Base-by-base conservation (phyloP, 495 filamentous ascomycete genomes). In the Penicillium cinerascens region DNA sequence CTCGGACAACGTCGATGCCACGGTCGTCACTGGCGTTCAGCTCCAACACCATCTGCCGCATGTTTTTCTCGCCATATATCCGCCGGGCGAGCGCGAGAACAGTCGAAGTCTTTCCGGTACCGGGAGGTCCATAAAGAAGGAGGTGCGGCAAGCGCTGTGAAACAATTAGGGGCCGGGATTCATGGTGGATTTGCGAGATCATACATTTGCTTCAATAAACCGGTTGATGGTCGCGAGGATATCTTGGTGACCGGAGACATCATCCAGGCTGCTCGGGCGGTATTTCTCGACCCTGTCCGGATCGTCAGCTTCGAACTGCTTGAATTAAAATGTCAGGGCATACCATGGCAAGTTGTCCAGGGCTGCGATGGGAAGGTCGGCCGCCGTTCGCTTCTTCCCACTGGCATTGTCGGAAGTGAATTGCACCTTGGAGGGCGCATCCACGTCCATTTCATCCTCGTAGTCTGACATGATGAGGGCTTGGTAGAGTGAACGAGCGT, bases 221-320 rank as follows among this genome's bases (percentile, higher is more conserved):
- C 88, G 89, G 74, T 96, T 96, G 75, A 98, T 95, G 6, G 93
- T 98, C 1, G 90, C 84, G 42, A 98, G 80, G 61, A 98, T 97
- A 70, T 97, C 93, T 66, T 97, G 87, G 65, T 99, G 93, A n/a
- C 93, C 93, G 4, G 89, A 92, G 44, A 99, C 93, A 72, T 99
- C 93, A 42, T 84, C 81, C 18, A 99, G 79, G 3, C 88, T 87
- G 51, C 85, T 83, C 15, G 93, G 93, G 41, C 93, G 83, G 68
- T 97, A 99, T 69, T 99, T 99, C 65, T 99, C 93, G n/a, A 99
- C 91, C 92, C 92, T 97, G 48, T 5, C 1, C 6, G 35, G 17
- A 25, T 42, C 17, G 52, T 59, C 49, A 66, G 56, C 52, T 17
- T n/a, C 4, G 2, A 3, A 20, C 2, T 13, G 4, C 21, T 7